These are phyloP conservation scores for Beauveria pseudobassiana DNA, from an alignment of 2,329 filamentous ascomycete species.

Conservation along the genomic window DNA sequence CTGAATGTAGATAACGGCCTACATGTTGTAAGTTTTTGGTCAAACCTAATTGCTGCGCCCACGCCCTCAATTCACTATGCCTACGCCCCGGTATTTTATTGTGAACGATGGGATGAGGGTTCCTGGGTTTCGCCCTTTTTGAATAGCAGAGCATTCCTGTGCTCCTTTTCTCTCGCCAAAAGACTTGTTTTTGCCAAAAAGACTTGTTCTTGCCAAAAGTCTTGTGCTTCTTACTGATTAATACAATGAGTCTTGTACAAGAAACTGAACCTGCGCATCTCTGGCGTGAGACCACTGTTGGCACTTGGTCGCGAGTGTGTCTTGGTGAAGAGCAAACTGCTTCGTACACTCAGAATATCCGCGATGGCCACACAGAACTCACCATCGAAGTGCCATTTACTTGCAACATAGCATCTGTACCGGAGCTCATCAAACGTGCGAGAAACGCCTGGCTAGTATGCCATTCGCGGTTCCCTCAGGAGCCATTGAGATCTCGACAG, in stretches of 20 bases:
- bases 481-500: not conserved
- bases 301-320: not conserved
- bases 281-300: not conserved
- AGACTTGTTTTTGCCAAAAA: too few relatives aligned
- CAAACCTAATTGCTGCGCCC: not conserved
- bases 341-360: not conserved
- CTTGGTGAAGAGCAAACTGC: not conserved
- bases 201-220: too few relatives aligned
- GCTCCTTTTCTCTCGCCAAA: too few relatives aligned
- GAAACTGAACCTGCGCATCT: not conserved
- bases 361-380: slow-evolving; percentile 1
- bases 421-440: not conserved
- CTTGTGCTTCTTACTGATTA: too few relatives aligned
- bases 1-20: not conserved
- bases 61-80: not conserved
- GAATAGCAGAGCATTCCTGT: not conserved
- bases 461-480: not conserved
- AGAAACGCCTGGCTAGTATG: not conserved
- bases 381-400: slow-evolving; percentile 1
- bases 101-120: not conserved
- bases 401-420: not conserved
- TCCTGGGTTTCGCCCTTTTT: not conserved
- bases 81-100: not conserved
- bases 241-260: not conserved
- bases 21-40: not conserved